These are phyloP conservation scores for Lasiodiplodia theobromae DNA, from an alignment of 2,329 filamentous ascomycete species.

Conservation along the genomic window DNA sequence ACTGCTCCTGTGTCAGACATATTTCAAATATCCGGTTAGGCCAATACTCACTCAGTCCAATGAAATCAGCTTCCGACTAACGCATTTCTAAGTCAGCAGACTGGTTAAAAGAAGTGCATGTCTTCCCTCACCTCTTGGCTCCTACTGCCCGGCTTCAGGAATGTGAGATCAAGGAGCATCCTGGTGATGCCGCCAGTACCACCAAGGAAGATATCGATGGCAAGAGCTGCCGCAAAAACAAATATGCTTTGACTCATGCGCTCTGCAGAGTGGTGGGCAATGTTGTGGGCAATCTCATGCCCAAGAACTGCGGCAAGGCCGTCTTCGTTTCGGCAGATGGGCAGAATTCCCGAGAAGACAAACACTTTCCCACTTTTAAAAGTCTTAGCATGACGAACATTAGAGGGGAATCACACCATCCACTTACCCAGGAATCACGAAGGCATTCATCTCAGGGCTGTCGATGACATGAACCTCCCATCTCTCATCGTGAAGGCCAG, in stretches of 20 bases:
- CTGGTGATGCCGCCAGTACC: constrained; percentile 50
- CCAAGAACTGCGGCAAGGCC: constrained; percentile 77
- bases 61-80: constrained; percentile 78
- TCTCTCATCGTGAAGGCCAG: constrained; percentile 61
- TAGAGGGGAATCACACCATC: too few relatives aligned
- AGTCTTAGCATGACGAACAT: neutral
- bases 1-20: constrained; percentile 48
- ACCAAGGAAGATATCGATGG: constrained; percentile 50
- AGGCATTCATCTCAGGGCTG: constrained; percentile 73
- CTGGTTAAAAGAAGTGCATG: neutral
- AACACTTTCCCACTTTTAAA: constrained; percentile 73
- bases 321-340: constrained; percentile 70
- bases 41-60: constrained; percentile 65
- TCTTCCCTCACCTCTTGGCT: constrained; percentile 64
- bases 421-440: constrained; percentile 71
- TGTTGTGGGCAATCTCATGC: constrained; percentile 81
- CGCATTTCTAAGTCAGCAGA: constrained; percentile 29
- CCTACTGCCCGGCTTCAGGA: constrained; percentile 71
- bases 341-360: constrained; percentile 75
- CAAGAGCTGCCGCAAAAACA: constrained; percentile 47
- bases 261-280: constrained; percentile 73
- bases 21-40: neutral
- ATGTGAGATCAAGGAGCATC: constrained; percentile 66
- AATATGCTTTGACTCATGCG: constrained; percentile 58
- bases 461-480: constrained; percentile 82